phyloP scores from a whole-genome alignment of 2,329 filamentous ascomycete species.

The Pseudogymnoascus sp. region DNA sequence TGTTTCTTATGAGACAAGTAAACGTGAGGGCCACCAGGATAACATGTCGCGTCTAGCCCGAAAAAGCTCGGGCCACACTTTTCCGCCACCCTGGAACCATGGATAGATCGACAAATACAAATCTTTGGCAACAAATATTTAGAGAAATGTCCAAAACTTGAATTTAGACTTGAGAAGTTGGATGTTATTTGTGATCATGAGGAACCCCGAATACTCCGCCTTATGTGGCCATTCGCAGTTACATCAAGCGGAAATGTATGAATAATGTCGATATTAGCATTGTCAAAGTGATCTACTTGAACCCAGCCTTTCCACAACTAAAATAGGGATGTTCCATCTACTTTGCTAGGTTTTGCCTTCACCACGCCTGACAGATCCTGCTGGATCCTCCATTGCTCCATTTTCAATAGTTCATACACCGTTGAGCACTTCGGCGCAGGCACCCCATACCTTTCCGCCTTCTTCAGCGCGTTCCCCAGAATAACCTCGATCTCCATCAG shows the following conservation, averaged over 20 bases:
- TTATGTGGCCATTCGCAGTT: not conserved
- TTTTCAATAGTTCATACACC: slow-evolving; percentile 47
- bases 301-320: not conserved
- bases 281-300: not conserved
- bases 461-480: slow-evolving; percentile 46
- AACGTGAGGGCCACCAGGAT: not conserved
- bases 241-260: not conserved
- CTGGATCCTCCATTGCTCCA: slow-evolving; percentile 38
- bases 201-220: not conserved
- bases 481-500: slow-evolving; percentile 51
- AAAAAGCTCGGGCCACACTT: slow-evolving; percentile 4
- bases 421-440: slow-evolving; percentile 48
- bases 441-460: slow-evolving; percentile 42
- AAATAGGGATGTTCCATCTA: slow-evolving; percentile 1
- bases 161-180: not conserved
- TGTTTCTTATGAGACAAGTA: not conserved
- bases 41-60: not conserved
- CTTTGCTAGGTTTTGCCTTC: not conserved
- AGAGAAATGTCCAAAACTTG: not conserved
- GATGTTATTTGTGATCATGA: not conserved
- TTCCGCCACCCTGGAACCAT: not conserved
- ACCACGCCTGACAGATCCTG: not conserved
- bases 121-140: not conserved
- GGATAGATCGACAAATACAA: not conserved
- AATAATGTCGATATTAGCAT: not conserved